Base-by-base conservation (phyloP, 768 basidiomycete genomes). In the Psilocybe azurescens region DNA sequence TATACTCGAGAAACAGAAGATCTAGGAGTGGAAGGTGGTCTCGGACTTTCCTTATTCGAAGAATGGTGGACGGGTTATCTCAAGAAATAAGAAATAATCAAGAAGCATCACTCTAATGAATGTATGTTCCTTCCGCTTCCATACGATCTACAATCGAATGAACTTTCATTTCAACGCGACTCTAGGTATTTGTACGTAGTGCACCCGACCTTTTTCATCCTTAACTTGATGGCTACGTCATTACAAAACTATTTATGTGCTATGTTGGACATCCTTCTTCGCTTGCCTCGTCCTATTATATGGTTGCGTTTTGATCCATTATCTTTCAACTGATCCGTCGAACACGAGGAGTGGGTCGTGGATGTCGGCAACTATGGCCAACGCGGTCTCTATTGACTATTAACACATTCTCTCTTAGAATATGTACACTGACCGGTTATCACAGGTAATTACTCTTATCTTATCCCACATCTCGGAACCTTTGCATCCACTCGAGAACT, bases 21-120 rank as follows among this genome's bases (percentile, higher is more conserved):
- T 55, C 72, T 97, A 28, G 83, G 81, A 10, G 67, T 88, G 24
- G 81, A 81, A 46, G 85, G 86, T 50, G 86, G 86, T 1, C 77
- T 92, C 41, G 85, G 81, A 5, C 81, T 87, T 55, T 83, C 83
- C 3, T 74, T 86, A 28, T 97, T 98, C 70, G 91, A 89, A 71
- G 86, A 89, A 64, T 97, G 95, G 94, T 97, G 94, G 94, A 75
- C 74, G 16, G 80, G 70, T 14, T 77, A 87, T 66, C 68, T 90
- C 60, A 72, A 71, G 67, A 69, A 59, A 47, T 57, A 56, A 62
- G 10, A 47, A 16, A 14, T 29, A 39, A 36, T n/a, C 14, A 8
- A 30, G 24, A n/a, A 36, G 14, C 14, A n/a, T 44, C 5, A 44
- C 5, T 44, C 41, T 14, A 56, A 46, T 24, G 24, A 50, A 44